Evolutionary conservation across 495 filamentous ascomycete genomes (phyloP).

Genomic region (Aspergillus taichungensis): DNA sequence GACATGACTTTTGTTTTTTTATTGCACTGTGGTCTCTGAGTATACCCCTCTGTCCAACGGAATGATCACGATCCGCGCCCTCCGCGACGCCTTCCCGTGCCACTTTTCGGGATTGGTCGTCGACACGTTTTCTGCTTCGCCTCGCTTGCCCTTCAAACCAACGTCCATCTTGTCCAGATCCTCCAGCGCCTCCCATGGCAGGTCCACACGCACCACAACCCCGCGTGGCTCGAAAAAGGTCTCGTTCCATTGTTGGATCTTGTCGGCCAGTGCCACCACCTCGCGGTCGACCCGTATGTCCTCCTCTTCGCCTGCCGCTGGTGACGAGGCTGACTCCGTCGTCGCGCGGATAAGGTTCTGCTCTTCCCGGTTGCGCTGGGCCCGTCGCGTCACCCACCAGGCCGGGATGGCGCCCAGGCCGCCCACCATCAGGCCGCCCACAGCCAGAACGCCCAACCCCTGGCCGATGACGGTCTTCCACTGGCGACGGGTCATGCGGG

Average conservation of each 20-base stretch:
- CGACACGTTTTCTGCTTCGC: not conserved
- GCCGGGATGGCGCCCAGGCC: constrained; percentile 25
- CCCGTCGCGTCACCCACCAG: constrained; percentile 12
- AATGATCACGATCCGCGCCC: constrained; percentile 30
- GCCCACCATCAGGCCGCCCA: constrained; percentile 28
- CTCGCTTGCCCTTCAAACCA: not conserved
- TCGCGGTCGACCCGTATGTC: too few relatives aligned
- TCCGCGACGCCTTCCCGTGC: constrained; percentile 13
- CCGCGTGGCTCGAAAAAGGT: constrained; percentile 23
- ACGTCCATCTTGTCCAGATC: constrained; percentile 22
- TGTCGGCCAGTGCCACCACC: constrained; percentile 8
- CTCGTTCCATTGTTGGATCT: constrained; percentile 28
- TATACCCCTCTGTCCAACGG: constrained; percentile 9
- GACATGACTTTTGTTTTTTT: not conserved
- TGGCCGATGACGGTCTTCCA: constrained; percentile 27
- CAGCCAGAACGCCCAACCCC: constrained; percentile 23
- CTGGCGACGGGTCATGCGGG: constrained; percentile 23
- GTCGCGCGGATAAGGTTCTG: constrained; percentile 20
- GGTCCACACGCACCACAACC: constrained; percentile 28
- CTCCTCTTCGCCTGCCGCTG: too few relatives aligned
- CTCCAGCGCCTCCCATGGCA: constrained; percentile 22
- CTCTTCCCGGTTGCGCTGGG: constrained; percentile 16
- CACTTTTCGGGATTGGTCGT: not conserved
- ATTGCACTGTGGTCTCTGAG: not conserved
- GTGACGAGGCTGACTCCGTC: not conserved